A percentile compares a stretch with the other conserved stretches of the same genome.
Evolutionary conservation across 2,329 filamentous ascomycete species (phyloP).

Genomic region (Penicillium sclerotiorum): DNA sequence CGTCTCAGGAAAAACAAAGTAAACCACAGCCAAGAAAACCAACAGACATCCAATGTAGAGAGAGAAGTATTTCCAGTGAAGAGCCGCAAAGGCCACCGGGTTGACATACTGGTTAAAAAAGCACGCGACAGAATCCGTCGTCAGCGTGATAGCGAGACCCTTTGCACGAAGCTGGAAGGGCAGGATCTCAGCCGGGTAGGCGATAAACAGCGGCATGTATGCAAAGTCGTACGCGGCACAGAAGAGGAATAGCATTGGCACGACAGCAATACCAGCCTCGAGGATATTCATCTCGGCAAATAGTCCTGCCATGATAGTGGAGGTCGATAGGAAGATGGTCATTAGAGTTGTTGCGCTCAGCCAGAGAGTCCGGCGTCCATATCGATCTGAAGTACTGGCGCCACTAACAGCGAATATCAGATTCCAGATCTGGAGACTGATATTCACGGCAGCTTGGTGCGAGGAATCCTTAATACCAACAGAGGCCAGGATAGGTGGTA

Average conservation of each 20-base stretch:
- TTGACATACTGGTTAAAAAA: slow-evolving; percentile 49
- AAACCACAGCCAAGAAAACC: slow-evolving; percentile 25
- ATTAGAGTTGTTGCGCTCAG: slow-evolving; percentile 22
- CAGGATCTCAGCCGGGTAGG: slow-evolving; percentile 35
- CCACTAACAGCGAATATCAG: slow-evolving; percentile 23
- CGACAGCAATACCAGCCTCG: slow-evolving; percentile 32
- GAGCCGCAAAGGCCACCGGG: slow-evolving; percentile 42
- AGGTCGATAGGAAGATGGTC: slow-evolving; percentile 26
- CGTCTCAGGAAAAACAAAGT: slow-evolving; percentile 15
- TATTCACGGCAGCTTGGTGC: slow-evolving; percentile 31
- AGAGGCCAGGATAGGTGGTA: slow-evolving; percentile 39
- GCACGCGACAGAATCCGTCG: slow-evolving; percentile 31
- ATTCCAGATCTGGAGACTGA: slow-evolving; percentile 27
- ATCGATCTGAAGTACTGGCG: slow-evolving; percentile 25
- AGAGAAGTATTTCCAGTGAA: slow-evolving; percentile 48
- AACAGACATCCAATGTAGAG: slow-evolving; percentile 43
- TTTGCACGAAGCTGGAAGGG: slow-evolving; percentile 42
- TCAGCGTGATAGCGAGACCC: slow-evolving; percentile 33
- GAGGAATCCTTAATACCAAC: slow-evolving; percentile 32
- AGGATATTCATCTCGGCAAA: slow-evolving; percentile 24
- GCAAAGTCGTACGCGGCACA: slow-evolving; percentile 34
- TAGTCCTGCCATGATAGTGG: slow-evolving; percentile 24
- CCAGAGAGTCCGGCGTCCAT: slow-evolving; percentile 26
- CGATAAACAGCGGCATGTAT: slow-evolving; percentile 30
- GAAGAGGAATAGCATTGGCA: slow-evolving; percentile 41